These are phyloP conservation scores for Moelleriella libera DNA, from an alignment of 2,329 filamentous ascomycete species.

Conservation along the genomic window DNA sequence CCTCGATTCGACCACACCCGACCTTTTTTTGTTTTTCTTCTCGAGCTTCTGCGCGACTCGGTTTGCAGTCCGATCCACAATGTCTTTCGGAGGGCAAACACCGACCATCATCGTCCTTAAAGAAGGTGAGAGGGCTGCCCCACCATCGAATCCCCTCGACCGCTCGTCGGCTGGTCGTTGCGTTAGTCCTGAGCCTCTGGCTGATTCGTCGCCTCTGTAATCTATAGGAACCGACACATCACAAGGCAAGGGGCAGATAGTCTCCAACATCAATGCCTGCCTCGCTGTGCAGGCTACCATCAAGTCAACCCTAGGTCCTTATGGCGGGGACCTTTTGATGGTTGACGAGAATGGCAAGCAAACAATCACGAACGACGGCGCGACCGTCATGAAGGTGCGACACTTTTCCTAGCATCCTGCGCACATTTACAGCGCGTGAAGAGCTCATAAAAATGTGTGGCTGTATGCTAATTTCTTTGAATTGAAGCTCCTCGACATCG, in stretches of 20 bases:
- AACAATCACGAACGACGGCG: slow-evolving; percentile 98
- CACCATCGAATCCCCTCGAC: slow-evolving; percentile 15
- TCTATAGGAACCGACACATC: slow-evolving; percentile 81
- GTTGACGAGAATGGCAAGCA: slow-evolving; percentile 91
- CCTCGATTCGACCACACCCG: not conserved
- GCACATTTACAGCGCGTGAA: not conserved
- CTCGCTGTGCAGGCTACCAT: slow-evolving; percentile 90
- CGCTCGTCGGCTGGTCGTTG: slow-evolving; percentile 5
- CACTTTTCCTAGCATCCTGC: not conserved
- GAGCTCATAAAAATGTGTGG: not conserved
- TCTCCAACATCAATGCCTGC: slow-evolving; percentile 98
- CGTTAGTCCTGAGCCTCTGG: not conserved
- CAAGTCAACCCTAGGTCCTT: slow-evolving; percentile 89
- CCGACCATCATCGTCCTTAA: slow-evolving; percentile 97
- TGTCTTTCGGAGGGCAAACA: slow-evolving; percentile 96
- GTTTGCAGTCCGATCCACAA: slow-evolving; percentile 24
- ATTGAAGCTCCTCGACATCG: slow-evolving; percentile 83
- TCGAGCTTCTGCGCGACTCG: slow-evolving; percentile 5
- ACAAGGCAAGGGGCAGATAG: slow-evolving; percentile 89
- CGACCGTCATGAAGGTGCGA: slow-evolving; percentile 91
- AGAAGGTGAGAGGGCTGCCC: slow-evolving; percentile 57
- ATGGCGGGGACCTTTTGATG: slow-evolving; percentile 90
- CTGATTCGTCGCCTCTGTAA: not conserved
- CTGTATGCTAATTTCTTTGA: not conserved
- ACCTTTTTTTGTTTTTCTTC: slow-evolving; percentile 2